Evolutionary conservation across 1,284 basidiomycete genomes (phyloP), one percentile per base, ranked within the genome.

Genomic region (Calocybe gambosa): DNA sequence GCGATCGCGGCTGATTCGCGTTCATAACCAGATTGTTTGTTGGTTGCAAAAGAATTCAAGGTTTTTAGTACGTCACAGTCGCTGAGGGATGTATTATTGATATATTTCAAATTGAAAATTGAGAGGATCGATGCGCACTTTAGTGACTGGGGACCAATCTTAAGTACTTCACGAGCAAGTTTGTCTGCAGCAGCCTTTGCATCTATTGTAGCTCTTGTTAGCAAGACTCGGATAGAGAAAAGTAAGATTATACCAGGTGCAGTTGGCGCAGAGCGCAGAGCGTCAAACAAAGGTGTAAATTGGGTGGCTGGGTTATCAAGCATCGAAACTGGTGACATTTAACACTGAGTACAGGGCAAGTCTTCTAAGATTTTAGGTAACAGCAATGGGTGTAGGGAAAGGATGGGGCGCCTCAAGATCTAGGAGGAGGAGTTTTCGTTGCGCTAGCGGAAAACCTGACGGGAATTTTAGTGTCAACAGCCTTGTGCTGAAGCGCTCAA

Each of bases 11-110:
- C 89, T 13, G 89, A 91, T 74, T 97, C 93, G 55, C 93, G 86
- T 68, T 96, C 94, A 62, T 84, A 93, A 39, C 85, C 89, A 19
- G 85, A 90, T 70, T 93, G 93, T 70, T 93, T 93, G 66, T 93
- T 93, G 51, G 77, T 78, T 16, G 89, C 83, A 68, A 89, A 93
- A 16, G 64, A 56, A 44, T 87, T 75, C 43, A 93, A 70, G 29
- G 81, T 77, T 47, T 77, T 70, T 39, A 92, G 65, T 37, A 93
- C 67, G 40, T 75, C 66, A 54, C 69, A 65, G 60, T 87, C 80
- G 38, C 86, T 89, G 15, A 51, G 45, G 43, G 19, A 45, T 49
- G 34, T 39, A 39, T 54, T 36, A 55, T 50, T 52, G 39, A 35
- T 38, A 34, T 45, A 50, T 34, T 39, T 46, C 43, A 39, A 3